Evolutionary conservation across 768 basidiomycete genomes (phyloP), one percentile per base, ranked within the genome.

Genomic region (Lentinula edodes): DNA sequence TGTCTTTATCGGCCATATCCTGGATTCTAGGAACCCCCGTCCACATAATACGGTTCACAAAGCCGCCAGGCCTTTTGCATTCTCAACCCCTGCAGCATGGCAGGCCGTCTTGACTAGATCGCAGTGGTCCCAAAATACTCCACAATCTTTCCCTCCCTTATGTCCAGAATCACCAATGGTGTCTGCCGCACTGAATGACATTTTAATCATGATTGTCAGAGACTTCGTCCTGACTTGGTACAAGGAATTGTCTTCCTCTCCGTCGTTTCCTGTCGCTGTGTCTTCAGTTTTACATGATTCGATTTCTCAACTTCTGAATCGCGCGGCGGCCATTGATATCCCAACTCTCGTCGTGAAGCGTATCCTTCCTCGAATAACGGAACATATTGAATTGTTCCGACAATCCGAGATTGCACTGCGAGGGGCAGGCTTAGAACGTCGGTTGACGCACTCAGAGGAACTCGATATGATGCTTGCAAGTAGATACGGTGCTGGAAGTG

Each of bases 181-280:
- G 28, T 92, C 90, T 7, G 76, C 83, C n/a, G 80, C 85, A 16
- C 69, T 96, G 8, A 90, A 95, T 65, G 88, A 90, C 36, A 83
- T 96, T 56, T 82, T 96, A 57, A 80, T 83, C n/a, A 80, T 93
- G 69, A 82, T 93, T 62, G 85, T 92, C 28, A 80, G 90, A 54
- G 93, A 95, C 76, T 98, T 97, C 71, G 86, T 99, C 18, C 75
- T 88, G 58, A 83, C 83, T 12, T 99, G 96, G 96, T 99, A 96
- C 78, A 80, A 81, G 65, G 83, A 85, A 16, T 79, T 98, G 41
- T 98, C 96, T 5, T 81, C 87, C 10, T 95, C 93, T 0, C 86
- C 91, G 4, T 85, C 93, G 3, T 98, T 99, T 71, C 95, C 96
- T 18, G 80, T 84, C 62, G 89, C 93, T 8, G 88, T 96, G 53